Evolutionary conservation across 225 moss, liverwort and hornwort genomes (phyloP), one percentile per base, ranked within the genome.

Genomic region (Straminergon stramineum): DNA sequence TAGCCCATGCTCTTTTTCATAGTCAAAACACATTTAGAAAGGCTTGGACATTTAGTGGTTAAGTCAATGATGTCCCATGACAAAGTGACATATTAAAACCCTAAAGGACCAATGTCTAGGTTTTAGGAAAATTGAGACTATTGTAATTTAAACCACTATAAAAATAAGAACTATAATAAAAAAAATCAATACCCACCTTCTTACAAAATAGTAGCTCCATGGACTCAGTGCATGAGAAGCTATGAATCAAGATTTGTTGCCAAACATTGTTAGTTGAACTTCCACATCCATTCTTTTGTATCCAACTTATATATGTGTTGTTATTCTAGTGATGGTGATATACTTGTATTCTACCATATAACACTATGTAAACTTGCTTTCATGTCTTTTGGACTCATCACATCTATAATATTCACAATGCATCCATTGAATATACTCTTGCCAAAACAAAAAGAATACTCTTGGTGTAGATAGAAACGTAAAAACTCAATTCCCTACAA

Each of bases 261-360:
- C 0, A 28, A 3, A 27, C 1, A 0, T 1, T 73, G 15, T 15
- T 71, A 41, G 5, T 70, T 70, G 5, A 5, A 41, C 24, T 41
- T 70, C 24, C 8, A 41, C 24, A 70, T 14, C 70, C 24, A 70
- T 24, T 70, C 1, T 0, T 70, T 70, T 41, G 70, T 39, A 41
- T 70, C 8, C 2, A 2, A 70, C 39, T 69, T n/a, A 23, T 69
- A 69, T 2, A 6, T 1, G 2, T 39, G 7, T 39, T 70, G 39
- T 70, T 70, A 0, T 23, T 39, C 2, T 23, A 70, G 39, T 70
- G 4, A 39, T 23, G 39, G 24, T 24, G 8, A 70, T 24, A 20
- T 20, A 12, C 68, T 68, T 68, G 21, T 41, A 26, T 41, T 8
- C 41, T 41, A 71, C 41, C 1, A 8, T 41, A 26, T 3, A 70